Conservation (phyloP, 164 flowering plant species). For the Chimonanthus salicifolius region DNA sequence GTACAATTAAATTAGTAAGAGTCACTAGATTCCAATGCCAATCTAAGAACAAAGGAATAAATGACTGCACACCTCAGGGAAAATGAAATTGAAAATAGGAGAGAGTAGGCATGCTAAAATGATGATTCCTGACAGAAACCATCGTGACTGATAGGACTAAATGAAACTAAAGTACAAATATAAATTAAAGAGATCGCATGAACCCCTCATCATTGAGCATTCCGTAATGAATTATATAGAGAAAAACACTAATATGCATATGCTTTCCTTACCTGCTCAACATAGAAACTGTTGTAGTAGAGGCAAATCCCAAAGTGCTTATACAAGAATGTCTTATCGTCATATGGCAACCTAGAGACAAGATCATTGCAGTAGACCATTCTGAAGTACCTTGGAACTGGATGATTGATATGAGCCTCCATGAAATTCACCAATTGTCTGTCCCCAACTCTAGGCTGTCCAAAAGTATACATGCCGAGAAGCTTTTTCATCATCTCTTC, state of each 20-base stretch:
- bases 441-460: conserved; percentile 88
- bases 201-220: no score
- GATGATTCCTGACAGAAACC: not conserved
- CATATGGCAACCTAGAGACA: conserved; percentile 80
- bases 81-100: not conserved
- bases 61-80: not conserved
- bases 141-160: no score
- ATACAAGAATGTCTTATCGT: conserved; percentile 42
- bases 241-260: not conserved
- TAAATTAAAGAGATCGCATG: no score
- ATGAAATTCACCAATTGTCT: conserved; percentile 50
- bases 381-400: conserved; percentile 56
- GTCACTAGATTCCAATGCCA: not conserved
- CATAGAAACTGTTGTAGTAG: conserved; percentile 60
- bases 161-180: no score
- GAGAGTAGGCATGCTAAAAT: not conserved
- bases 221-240: no score
- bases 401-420: conserved; percentile 39
- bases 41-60: conserved; percentile 1
- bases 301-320: conserved; percentile 73
- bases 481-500: conserved; percentile 44
- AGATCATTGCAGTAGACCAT: conserved; percentile 72
- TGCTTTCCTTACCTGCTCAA: conserved; percentile 43
- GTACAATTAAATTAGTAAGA: not conserved
- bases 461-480: conserved; percentile 79